phyloP scores from a whole-genome alignment of 805 yeast species.

The Pichia exigua region DNA sequence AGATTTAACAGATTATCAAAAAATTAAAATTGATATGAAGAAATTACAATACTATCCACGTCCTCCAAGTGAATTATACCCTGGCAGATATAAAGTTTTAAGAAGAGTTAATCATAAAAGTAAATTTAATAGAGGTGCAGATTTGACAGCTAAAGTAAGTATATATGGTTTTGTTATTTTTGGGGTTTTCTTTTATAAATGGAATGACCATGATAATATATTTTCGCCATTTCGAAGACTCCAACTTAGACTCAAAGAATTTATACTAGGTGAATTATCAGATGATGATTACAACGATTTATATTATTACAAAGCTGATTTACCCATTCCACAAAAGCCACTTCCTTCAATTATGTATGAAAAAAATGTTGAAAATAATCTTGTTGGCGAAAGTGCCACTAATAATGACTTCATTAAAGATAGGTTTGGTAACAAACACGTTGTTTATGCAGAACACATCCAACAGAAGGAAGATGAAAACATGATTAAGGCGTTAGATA shows the following conservation, averaged over 20 bases:
- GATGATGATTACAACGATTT: conserved; percentile 61
- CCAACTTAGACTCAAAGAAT: conserved; percentile 50
- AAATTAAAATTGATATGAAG: conserved; percentile 66
- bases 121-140: conserved; percentile 53
- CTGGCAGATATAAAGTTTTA: conserved; percentile 71
- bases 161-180: conserved; percentile 45
- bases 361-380: conserved; percentile 28
- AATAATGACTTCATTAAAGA: conserved; percentile 48
- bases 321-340: conserved; percentile 33
- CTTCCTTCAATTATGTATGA: conserved; percentile 31
- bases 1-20: conserved; percentile 58
- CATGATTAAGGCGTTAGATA: conserved; percentile 36
- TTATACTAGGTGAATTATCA: conserved; percentile 43
- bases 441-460: conserved; percentile 65
- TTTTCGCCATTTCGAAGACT: conserved; percentile 60
- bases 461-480: conserved; percentile 62
- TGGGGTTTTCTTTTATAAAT: conserved; percentile 64
- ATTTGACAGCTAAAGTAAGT: conserved; percentile 44
- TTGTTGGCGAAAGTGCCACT: conserved; percentile 27
- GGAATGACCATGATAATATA: conserved; percentile 79
- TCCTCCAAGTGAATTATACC: conserved; percentile 65
- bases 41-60: conserved; percentile 69
- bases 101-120: conserved; percentile 46
- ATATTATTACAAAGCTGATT: conserved; percentile 32
- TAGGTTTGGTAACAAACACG: conserved; percentile 54